Conservation (phyloP, 768 basidiomycete genomes). For the Dioszegia crocea region DNA sequence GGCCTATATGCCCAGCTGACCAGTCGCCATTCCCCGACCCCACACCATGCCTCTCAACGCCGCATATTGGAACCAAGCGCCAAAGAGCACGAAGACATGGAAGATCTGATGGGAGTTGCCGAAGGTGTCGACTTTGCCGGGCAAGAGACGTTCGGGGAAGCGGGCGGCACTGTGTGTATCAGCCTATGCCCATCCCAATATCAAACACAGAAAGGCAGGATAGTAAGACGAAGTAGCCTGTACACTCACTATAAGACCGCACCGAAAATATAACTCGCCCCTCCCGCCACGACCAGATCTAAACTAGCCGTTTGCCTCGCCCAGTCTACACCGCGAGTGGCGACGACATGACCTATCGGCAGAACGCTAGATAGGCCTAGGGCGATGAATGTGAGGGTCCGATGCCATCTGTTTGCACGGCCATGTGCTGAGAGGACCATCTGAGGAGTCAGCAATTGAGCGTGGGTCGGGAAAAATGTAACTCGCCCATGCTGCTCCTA, state of each 20-base stretch:
- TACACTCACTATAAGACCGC: slow-evolving; percentile 71
- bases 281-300: slow-evolving; percentile 65
- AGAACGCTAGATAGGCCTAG: slow-evolving; percentile 68
- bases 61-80: slow-evolving; percentile 37
- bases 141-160: slow-evolving; percentile 69
- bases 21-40: slow-evolving; percentile 30
- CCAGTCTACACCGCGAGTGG: slow-evolving; percentile 59
- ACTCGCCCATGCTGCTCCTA: slow-evolving; percentile 7
- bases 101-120: slow-evolving; percentile 86
- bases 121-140: slow-evolving; percentile 74
- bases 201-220: neutral
- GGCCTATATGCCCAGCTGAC: neutral
- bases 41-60: slow-evolving; percentile 44
- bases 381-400: slow-evolving; percentile 72
- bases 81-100: slow-evolving; percentile 64
- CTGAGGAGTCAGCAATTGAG: slow-evolving; percentile 45
- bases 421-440: slow-evolving; percentile 76
- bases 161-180: slow-evolving; percentile 69
- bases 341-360: slow-evolving; percentile 64
- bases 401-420: slow-evolving; percentile 66
- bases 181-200: no score
- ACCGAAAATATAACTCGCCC: slow-evolving; percentile 70
- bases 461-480: neutral
- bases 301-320: slow-evolving; percentile 65
- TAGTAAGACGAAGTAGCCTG: neutral